phyloP scores from a whole-genome alignment of 345 rosid species.

The Anacardium occidentale region DNA sequence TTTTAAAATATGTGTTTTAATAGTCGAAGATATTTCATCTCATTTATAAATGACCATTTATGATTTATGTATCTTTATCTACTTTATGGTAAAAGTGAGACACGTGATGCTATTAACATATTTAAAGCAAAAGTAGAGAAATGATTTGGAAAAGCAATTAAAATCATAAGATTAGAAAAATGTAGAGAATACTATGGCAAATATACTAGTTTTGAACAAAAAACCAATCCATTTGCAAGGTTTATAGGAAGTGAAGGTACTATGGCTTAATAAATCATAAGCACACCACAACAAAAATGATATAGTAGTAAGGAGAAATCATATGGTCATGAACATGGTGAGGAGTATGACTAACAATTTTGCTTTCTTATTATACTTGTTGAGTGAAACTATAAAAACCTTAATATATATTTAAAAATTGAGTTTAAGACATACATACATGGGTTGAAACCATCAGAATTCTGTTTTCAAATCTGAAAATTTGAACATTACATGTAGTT shows the following conservation, averaged over 20 bases:
- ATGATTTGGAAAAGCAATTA: background rate
- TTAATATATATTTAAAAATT: too few species aligned
- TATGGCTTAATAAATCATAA: background rate
- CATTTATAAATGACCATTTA: background rate
- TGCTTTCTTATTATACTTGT: background rate
- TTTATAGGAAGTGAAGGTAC: background rate
- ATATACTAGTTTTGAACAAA: background rate
- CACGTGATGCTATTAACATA: background rate
- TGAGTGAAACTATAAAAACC: background rate
- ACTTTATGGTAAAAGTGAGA: background rate
- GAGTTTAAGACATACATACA: too few species aligned
- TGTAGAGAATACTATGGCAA: constrained; percentile 1
- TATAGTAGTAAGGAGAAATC: background rate
- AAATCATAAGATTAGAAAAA: background rate
- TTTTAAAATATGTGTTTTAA: background rate
- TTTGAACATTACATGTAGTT: too few species aligned
- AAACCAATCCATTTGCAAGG: background rate
- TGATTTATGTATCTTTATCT: background rate
- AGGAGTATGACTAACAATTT: background rate
- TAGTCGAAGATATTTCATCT: background rate
- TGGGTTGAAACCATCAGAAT: too few species aligned
- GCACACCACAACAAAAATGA: background rate
- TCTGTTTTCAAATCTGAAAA: too few species aligned
- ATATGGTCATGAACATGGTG: background rate
- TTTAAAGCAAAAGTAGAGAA: background rate